A percentile compares a stretch with the other conserved stretches of the same genome.
Evolutionary conservation across 108 stramenopile genomes (phyloP).

Genomic region (Fragilaria crotonensis): DNA sequence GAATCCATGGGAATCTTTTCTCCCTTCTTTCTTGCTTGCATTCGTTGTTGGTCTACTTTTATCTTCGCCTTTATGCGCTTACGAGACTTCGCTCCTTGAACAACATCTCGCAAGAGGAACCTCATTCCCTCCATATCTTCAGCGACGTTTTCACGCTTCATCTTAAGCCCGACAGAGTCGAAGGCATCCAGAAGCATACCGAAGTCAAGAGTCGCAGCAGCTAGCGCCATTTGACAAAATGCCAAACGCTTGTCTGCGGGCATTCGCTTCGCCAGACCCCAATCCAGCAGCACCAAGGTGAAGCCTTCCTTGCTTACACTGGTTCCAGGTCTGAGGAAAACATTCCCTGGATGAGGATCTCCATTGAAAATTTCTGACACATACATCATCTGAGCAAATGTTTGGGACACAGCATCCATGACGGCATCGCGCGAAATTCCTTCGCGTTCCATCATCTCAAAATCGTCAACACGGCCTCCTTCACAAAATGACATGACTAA

Average conservation of each 20-base stretch:
- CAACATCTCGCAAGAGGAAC: slow-evolving; percentile 34
- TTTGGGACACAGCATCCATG: slow-evolving; percentile 6
- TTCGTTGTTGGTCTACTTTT: slow-evolving; percentile 12
- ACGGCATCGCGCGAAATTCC: neutral
- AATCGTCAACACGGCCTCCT: slow-evolving; percentile 4
- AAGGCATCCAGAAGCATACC: slow-evolving; percentile 20
- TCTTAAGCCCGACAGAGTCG: slow-evolving; percentile 20
- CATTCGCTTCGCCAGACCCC: slow-evolving; percentile 3
- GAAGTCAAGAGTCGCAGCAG: slow-evolving; percentile 19
- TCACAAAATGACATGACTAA: slow-evolving; percentile 15
- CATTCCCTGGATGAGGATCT: slow-evolving; percentile 7
- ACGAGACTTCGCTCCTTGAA: slow-evolving; percentile 28
- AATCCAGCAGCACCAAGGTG: slow-evolving; percentile 3
- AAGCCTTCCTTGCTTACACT: neutral
- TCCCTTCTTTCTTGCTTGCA: slow-evolving; percentile 8
- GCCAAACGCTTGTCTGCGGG: slow-evolving; percentile 15
- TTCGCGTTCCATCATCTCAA: neutral
- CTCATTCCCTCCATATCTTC: slow-evolving; percentile 29
- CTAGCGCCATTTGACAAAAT: slow-evolving; percentile 28
- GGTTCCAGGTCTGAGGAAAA: neutral
- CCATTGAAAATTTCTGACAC: slow-evolving; percentile 11
- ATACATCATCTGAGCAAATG: slow-evolving; percentile 10
- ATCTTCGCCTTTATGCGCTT: slow-evolving; percentile 19
- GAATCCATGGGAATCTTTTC: slow-evolving; percentile 24
- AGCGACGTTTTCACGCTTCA: slow-evolving; percentile 22